Percentiles rank a stretch among this genome's conserved stretches.
Evolutionary conservation across 2,329 filamentous ascomycete species (phyloP).

Genomic region (Phyllosticta citriasiana): DNA sequence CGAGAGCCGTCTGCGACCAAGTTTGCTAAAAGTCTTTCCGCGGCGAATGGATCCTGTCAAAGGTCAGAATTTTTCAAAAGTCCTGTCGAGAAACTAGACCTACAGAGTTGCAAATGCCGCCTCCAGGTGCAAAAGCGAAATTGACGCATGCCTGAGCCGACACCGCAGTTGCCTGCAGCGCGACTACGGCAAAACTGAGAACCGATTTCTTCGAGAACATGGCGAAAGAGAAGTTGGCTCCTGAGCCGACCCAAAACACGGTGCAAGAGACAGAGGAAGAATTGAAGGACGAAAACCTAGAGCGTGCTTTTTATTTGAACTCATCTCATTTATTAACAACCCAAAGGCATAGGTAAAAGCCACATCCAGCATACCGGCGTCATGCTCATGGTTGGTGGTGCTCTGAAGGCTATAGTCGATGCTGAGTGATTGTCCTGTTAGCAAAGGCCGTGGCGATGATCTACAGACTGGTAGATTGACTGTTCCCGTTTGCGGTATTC

Average conservation of each 20-base stretch:
- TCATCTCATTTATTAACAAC: not conserved
- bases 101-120: slow-evolving; percentile 6
- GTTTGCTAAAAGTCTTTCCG: not conserved
- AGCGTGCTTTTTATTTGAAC: not conserved
- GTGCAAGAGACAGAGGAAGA: not conserved
- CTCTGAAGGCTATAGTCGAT: not conserved
- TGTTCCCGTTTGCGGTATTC: not conserved
- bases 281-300: not conserved
- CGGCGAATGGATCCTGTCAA: not conserved
- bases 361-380: not conserved
- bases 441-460: not conserved
- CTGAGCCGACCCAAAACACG: not conserved
- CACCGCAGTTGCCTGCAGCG: not conserved
- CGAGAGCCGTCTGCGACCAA: not conserved
- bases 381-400: not conserved
- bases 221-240: not conserved
- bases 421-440: not conserved
- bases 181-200: not conserved
- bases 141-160: slow-evolving; percentile 6
- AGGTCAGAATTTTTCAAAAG: not conserved
- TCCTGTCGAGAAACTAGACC: not conserved
- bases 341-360: not conserved
- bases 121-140: slow-evolving; percentile 4
- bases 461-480: not conserved
- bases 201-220: slow-evolving; percentile 1